phyloP scores from a whole-genome alignment of 371 early-diverging fungal species.

The Sanchytrium tribonematis region DNA sequence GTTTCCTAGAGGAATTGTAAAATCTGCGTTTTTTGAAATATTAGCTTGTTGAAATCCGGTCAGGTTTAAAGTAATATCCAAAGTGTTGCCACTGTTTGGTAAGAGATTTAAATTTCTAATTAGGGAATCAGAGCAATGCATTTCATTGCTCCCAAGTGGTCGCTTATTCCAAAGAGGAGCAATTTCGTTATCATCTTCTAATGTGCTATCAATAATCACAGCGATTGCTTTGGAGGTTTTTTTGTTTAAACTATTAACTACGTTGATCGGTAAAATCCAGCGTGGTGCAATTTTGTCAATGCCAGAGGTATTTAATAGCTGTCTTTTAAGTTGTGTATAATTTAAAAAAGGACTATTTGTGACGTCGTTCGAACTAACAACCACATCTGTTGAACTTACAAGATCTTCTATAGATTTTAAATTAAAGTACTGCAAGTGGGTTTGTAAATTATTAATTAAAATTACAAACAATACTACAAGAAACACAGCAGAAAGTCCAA shows the following conservation, averaged over 20 bases:
- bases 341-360: constrained; percentile 3
- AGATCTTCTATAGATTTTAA: constrained; percentile 5
- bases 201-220: not conserved
- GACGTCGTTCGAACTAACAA: not conserved
- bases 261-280: not conserved
- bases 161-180: not conserved
- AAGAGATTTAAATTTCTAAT: constrained; percentile 1
- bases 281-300: not conserved
- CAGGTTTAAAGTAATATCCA: constrained; percentile 1
- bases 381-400: constrained; percentile 2
- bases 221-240: not conserved
- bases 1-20: not conserved
- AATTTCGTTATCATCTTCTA: not conserved
- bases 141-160: constrained; percentile 3
- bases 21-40: constrained; percentile 2
- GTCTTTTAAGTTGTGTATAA: constrained; percentile 2
- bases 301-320: not conserved
- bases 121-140: constrained; percentile 3
- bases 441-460: constrained; percentile 3
- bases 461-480: constrained; percentile 6
- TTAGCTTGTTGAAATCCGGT: constrained; percentile 4
- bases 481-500: constrained; percentile 5
- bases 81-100: constrained; percentile 4
- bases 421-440: not conserved
- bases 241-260: not conserved